Percentiles rank a stretch among this genome's conserved stretches.
Conservation (phyloP, 2,329 filamentous ascomycete genomes). For the Endoconidiophora polonica region DNA sequence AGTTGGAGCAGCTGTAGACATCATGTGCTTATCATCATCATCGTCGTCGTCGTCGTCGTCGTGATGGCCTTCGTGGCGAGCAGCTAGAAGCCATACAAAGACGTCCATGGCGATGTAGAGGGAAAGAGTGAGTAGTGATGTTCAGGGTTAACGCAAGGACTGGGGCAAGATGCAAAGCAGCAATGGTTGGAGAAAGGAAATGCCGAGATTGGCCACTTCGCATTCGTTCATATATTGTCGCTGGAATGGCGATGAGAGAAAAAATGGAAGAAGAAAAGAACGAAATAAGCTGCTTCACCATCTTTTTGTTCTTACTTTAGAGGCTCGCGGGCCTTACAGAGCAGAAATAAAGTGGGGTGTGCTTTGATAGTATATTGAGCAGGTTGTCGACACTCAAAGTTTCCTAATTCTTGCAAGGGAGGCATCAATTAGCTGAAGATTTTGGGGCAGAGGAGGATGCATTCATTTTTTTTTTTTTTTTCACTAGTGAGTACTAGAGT, state of each 20-base stretch:
- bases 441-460: no score
- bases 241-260: not conserved
- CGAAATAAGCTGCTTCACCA: no score
- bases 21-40: not conserved
- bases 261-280: conserved; percentile 1
- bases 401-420: no score
- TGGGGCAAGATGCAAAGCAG: not conserved
- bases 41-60: conserved; percentile 6
- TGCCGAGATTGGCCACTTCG: not conserved
- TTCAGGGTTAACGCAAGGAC: not conserved
- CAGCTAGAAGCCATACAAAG: not conserved
- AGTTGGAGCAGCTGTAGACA: not conserved
- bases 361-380: no score
- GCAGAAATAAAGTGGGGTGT: not conserved
- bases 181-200: not conserved
- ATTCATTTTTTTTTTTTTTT: no score
- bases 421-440: no score
- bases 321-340: not conserved
- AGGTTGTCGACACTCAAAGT: no score
- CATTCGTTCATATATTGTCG: not conserved
- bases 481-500: no score
- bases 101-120: not conserved
- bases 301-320: not conserved
- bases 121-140: not conserved
- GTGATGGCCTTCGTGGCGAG: conserved; percentile 12